Base-by-base conservation (phyloP, 176 grass and related monocot genomes). In the Oryza meyeriana region DNA sequence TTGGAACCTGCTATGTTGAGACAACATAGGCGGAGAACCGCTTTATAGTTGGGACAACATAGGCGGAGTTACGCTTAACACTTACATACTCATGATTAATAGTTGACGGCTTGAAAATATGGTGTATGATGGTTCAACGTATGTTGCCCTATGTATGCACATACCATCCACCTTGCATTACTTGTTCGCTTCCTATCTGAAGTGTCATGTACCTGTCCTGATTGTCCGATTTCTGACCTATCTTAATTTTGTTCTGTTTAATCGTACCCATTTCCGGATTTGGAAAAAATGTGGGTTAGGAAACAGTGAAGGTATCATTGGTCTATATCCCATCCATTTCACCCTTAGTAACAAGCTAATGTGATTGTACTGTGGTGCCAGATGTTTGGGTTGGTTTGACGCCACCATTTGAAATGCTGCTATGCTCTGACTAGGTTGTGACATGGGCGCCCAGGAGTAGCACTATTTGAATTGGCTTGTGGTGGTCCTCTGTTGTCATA, bases 261-360 rank as follows among this genome's bases (percentile, higher is more conserved):
- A n/a, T 22, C 7, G 0, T 55, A n/a, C 6, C 50, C 50, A 55
- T 55, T 55, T 22, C 50, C 0, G 1, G n/a, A 22, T 55, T 55
- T 20, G 50, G 20, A 7, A n/a, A 22, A 55, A 55, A 9, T 55
- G 50, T 55, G 50, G 50, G 18, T 55, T 55, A 55, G 50, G 47
- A 52, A 20, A 52, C 17, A 40, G 8, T 40, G 38, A 40, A 40
- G 38, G 38, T 40, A 6, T 17, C 17, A 20, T 20, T 7, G 17
- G 47, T 52, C 47, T 52, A 52, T 16, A 52, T 52, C 47, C 47
- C 17, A 20, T 20, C 47, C 17, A 1, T 52, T 20, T 52, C 1
- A 52, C 47, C 16, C 17, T 10, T 61, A n/a, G 2, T 31, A 82
- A 47, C 47, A 50, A 63, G 72, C 72, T 82, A 63, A 77, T 86